phyloP scores from a whole-genome alignment of 2,329 filamentous ascomycete genomes.

The Pseudogymnoascus sp. region DNA sequence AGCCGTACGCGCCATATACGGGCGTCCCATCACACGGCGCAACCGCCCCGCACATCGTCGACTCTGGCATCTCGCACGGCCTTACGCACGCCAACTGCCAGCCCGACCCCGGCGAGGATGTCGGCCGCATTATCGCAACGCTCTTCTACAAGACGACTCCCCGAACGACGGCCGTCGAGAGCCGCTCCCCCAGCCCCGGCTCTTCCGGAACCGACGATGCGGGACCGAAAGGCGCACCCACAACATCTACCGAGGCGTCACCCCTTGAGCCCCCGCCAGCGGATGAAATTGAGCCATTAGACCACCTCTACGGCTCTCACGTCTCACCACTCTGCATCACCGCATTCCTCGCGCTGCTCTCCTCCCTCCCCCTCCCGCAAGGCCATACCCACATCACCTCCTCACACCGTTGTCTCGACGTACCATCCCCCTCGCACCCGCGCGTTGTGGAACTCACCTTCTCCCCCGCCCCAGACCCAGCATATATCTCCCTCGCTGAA shows the following conservation, averaged over 20 bases:
- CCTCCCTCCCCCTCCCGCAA: constrained; percentile 49
- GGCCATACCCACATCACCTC: constrained; percentile 47
- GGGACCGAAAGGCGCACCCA: constrained; percentile 44
- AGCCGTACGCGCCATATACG: constrained; percentile 45
- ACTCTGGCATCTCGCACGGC: constrained; percentile 55
- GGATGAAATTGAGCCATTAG: constrained; percentile 50
- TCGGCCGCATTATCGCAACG: constrained; percentile 52
- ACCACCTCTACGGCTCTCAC: constrained; percentile 59
- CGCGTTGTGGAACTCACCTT: constrained; percentile 61
- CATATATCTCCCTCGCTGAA: constrained; percentile 60
- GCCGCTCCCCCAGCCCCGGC: constrained; percentile 22
- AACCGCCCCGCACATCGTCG: constrained; percentile 49
- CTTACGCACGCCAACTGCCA: constrained; percentile 59
- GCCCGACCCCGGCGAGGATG: constrained; percentile 40
- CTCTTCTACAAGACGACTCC: constrained; percentile 52
- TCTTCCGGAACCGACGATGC: constrained; percentile 30
- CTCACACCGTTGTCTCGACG: constrained; percentile 58
- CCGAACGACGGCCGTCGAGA: constrained; percentile 21
- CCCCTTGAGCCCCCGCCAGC: constrained; percentile 50
- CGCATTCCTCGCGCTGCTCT: constrained; percentile 60
- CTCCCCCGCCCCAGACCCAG: constrained; percentile 50
- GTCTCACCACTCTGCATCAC: constrained; percentile 59
- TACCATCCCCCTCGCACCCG: constrained; percentile 43
- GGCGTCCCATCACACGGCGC: constrained; percentile 53
- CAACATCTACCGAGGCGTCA: constrained; percentile 50